Percentiles rank a stretch among this genome's conserved stretches.
phyloP scores from a whole-genome alignment of 176 grass and related monocot genomes.

The Oryza coarctata region DNA sequence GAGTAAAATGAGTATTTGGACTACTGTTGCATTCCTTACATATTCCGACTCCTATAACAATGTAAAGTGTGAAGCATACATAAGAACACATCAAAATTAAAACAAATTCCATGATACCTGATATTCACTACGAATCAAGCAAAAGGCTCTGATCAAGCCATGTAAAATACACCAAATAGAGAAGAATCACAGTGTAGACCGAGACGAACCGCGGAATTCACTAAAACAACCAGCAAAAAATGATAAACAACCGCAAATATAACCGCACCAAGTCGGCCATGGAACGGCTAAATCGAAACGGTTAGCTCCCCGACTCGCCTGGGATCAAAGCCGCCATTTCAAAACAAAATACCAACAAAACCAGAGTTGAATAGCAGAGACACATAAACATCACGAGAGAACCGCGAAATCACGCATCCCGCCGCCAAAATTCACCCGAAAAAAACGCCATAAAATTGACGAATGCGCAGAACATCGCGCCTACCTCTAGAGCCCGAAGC shows the following conservation, averaged over 20 bases:
- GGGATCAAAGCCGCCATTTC: slow-evolving; percentile 2
- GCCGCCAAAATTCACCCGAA: background rate
- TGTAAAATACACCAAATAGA: background rate
- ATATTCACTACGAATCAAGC: background rate
- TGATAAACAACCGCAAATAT: background rate
- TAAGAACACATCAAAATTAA: background rate
- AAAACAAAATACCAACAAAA: background rate
- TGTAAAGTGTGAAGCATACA: background rate
- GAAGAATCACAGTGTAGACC: background rate
- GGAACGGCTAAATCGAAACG: background rate
- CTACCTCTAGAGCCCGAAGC: slow-evolving; percentile 36
- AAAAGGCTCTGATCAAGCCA: background rate
- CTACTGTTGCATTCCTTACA: background rate
- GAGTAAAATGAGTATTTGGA: background rate
- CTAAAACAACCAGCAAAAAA: background rate
- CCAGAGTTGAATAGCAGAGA: background rate
- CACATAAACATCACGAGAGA: background rate
- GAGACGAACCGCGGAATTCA: background rate
- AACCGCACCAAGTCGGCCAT: background rate
- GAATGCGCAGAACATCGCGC: background rate
- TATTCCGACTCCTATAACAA: background rate
- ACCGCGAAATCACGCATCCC: background rate
- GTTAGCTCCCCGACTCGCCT: background rate
- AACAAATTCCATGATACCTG: background rate
- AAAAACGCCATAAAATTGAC: background rate